Conservation (phyloP, 2,329 filamentous ascomycete species). For the Lasiodiplodia hormozganensis region DNA sequence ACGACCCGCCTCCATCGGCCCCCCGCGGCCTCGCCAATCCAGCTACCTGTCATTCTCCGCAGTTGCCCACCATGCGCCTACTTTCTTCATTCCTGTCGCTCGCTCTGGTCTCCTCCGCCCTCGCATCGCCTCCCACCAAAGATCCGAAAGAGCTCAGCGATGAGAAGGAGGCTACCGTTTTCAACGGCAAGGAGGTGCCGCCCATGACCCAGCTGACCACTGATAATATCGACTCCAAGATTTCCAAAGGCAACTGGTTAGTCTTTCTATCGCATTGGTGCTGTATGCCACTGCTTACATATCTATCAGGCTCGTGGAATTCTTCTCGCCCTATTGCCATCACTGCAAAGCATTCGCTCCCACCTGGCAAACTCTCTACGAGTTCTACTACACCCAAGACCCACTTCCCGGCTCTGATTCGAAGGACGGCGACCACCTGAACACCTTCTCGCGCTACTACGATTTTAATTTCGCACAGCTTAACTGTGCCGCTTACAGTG, state of each 20-base stretch:
- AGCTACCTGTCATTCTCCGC: slow-evolving; percentile 22
- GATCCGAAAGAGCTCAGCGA: neutral
- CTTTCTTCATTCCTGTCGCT: slow-evolving; percentile 23
- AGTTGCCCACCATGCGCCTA: slow-evolving; percentile 27
- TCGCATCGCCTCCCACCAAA: slow-evolving; percentile 17
- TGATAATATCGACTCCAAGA: slow-evolving; percentile 63
- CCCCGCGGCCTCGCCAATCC: slow-evolving; percentile 24
- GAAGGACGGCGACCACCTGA: slow-evolving; percentile 58
- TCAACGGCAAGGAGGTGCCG: slow-evolving; percentile 72
- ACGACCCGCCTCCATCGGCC: slow-evolving; percentile 10
- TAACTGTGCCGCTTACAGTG: slow-evolving; percentile 84
- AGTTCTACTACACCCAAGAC: slow-evolving; percentile 92
- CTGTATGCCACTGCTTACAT: neutral
- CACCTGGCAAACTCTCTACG: slow-evolving; percentile 89
- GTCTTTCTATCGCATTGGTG: slow-evolving; percentile 23
- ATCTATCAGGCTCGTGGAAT: slow-evolving; percentile 53
- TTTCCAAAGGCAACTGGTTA: slow-evolving; percentile 73
- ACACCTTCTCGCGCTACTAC: slow-evolving; percentile 81
- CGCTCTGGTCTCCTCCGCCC: slow-evolving; percentile 23
- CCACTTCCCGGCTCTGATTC: slow-evolving; percentile 63
- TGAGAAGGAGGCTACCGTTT: slow-evolving; percentile 55
- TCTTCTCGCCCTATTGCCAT: slow-evolving; percentile 60
- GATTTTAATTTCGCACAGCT: slow-evolving; percentile 86
- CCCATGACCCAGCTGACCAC: slow-evolving; percentile 67
- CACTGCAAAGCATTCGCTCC: slow-evolving; percentile 85